Conservation (phyloP, 495 filamentous ascomycete species). For the Daldinia grandis region DNA sequence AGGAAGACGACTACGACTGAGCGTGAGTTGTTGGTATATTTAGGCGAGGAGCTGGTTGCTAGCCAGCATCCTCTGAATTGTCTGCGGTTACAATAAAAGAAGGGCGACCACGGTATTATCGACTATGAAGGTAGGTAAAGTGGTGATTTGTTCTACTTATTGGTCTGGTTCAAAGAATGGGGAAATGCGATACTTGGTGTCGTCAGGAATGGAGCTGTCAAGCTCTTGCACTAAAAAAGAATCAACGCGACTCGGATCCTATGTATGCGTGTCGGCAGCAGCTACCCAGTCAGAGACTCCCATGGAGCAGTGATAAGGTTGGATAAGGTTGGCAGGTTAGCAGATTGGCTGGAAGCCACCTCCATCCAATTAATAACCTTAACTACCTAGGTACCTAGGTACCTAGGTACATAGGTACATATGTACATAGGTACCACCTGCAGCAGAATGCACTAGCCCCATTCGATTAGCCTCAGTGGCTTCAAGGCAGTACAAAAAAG, state of each 20-base stretch:
- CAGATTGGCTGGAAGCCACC: background rate
- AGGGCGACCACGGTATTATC: background rate
- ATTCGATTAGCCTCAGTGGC: conserved; percentile 19
- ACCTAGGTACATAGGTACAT: too few species aligned
- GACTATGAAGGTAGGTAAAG: background rate
- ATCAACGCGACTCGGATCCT: conserved; percentile 27
- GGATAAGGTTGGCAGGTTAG: conserved; percentile 20
- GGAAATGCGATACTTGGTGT: conserved; percentile 8
- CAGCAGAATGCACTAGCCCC: conserved; percentile 15
- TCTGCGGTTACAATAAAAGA: conserved; percentile 7
- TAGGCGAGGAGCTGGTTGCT: conserved; percentile 36
- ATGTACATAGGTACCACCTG: too few species aligned
- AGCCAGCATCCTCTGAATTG: conserved; percentile 45
- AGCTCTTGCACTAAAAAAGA: conserved; percentile 27
- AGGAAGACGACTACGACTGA: background rate
- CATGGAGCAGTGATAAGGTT: background rate
- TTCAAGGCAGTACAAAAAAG: conserved; percentile 29
- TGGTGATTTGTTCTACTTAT: background rate
- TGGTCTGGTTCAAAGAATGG: background rate
- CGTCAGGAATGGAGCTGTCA: conserved; percentile 31
- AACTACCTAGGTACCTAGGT: too few species aligned
- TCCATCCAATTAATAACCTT: too few species aligned
- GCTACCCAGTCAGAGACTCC: background rate
- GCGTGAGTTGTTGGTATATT: conserved; percentile 4
- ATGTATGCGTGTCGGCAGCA: conserved; percentile 21